Evolutionary conservation across 345 rosid species (phyloP), one percentile per base, ranked within the genome.

Genomic region (Fremontodendron californicum): DNA sequence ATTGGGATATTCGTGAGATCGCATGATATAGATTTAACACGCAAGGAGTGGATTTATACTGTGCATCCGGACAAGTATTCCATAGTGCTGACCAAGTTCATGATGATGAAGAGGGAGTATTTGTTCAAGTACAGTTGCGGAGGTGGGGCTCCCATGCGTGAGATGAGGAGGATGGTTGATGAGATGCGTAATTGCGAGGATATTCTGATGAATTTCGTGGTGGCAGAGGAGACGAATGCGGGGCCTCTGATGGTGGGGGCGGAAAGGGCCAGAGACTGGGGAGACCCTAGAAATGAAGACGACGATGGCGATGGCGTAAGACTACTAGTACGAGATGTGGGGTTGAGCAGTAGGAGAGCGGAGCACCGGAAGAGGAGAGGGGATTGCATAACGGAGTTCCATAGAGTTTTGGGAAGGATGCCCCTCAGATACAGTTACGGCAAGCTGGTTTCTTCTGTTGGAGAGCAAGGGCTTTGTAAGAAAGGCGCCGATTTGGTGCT

Each of bases 331-430:
- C 84, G 77, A 18, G 81, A 82, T 23, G 97, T 63, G 71, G 97
- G 97, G 23, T 29, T 92, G 87, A 92, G 97, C 40, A 89, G 90
- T 66, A 84, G 94, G 81, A 84, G 80, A 81, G 49, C 31, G 45
- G 88, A 90, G 79, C 97, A 92, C 37, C 85, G 94, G 81, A 92
- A 89, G 87, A 89, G 91, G 77, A 85, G 97, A 85, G 93, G 97
- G 9, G 76, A 81, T 0, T 92, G 97, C 48, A 81, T 90, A 66
- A 83, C 48, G 73, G 85, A 87, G 84, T 90, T 90, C 51, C 94
- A 92, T 49, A 87, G 84, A 62, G 76, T 85, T 5, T 69, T 88
- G 80, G 93, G 93, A 61, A 88, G 80, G 75, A 92, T 90, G 93
- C 97, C 93, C 3, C 74, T 90, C 71, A 11, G 85, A 58, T 92